These are phyloP conservation scores for Colletotrichum neosansevieriae DNA, from an alignment of 2,329 filamentous ascomycete species.

Conservation along the genomic window DNA sequence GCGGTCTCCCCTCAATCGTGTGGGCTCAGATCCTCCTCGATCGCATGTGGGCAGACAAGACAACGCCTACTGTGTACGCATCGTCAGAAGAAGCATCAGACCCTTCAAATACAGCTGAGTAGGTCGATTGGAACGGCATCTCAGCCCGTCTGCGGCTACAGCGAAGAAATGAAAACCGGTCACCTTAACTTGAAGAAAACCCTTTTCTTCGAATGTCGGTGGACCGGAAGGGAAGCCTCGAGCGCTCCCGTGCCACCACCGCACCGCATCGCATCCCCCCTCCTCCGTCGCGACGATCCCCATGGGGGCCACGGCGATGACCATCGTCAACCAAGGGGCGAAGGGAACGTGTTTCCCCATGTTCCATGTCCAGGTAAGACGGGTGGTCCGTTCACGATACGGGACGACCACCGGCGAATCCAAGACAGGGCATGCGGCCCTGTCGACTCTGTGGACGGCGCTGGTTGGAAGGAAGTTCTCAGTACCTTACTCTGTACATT, in stretches of 20 bases:
- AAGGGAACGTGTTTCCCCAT: conserved; percentile 5
- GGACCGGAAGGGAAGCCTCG: background rate
- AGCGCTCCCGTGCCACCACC: too few species aligned
- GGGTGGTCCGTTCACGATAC: background rate
- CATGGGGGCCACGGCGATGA: conserved; percentile 8
- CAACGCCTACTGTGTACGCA: background rate
- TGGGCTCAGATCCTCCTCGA: too few species aligned
- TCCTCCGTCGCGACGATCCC: conserved; percentile 11
- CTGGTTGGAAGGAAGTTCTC: background rate
- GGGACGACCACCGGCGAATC: too few species aligned
- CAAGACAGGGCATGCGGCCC: too few species aligned
- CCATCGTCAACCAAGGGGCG: conserved; percentile 2
- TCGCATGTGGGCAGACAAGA: too few species aligned
- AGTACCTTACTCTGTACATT: background rate
- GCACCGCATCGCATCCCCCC: background rate
- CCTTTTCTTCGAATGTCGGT: background rate
- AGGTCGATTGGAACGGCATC: conserved; percentile 4
- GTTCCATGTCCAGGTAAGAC: background rate
- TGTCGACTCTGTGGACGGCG: background rate
- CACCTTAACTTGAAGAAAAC: conserved; percentile 5
- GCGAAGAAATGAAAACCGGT: background rate
- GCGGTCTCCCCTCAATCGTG: too few species aligned
- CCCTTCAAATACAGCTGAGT: background rate
- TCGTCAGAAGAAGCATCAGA: background rate
- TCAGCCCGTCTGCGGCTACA: background rate